phyloP scores from a whole-genome alignment of 2,329 filamentous ascomycete species.

The Penicillium sp. region DNA sequence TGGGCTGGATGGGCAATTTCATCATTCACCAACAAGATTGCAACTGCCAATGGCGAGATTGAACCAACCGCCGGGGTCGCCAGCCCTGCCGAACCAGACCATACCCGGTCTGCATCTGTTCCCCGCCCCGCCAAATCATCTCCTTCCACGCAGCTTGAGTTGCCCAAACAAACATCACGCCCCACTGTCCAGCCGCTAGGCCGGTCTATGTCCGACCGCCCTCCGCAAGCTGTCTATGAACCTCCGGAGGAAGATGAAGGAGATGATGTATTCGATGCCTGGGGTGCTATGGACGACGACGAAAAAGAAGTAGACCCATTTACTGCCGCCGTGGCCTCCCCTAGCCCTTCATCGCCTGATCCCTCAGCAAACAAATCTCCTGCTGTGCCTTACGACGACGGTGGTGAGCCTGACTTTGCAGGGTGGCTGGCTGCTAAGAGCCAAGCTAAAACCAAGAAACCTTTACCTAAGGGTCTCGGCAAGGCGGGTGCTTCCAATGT shows the following conservation, averaged over 20 bases:
- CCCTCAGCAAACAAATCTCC: conserved; percentile 33
- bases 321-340: conserved; percentile 33
- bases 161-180: conserved; percentile 24
- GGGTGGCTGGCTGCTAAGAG: conserved; percentile 90
- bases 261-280: conserved; percentile 69
- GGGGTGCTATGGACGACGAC: conserved; percentile 66
- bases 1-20: conserved; percentile 99
- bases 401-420: conserved; percentile 90
- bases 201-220: conserved; percentile 44
- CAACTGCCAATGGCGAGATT: conserved; percentile 83
- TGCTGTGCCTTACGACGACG: conserved; percentile 69
- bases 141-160: conserved; percentile 24
- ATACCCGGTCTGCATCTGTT: conserved; percentile 49
- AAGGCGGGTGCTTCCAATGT: conserved; percentile 54
- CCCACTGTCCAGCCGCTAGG: conserved; percentile 31
- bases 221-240: conserved; percentile 46
- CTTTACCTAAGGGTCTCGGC: conserved; percentile 78
- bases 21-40: conserved; percentile 93
- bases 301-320: conserved; percentile 47
- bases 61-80: conserved; percentile 57
- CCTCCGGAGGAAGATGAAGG: conserved; percentile 49
- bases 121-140: conserved; percentile 43
- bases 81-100: conserved; percentile 45
- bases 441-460: conserved; percentile 68
- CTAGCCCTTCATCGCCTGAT: conserved; percentile 24